Percentiles rank a stretch among this genome's conserved stretches.
Evolutionary conservation across 2,329 filamentous ascomycete species (phyloP).

Genomic region (Fonsecaea erecta): DNA sequence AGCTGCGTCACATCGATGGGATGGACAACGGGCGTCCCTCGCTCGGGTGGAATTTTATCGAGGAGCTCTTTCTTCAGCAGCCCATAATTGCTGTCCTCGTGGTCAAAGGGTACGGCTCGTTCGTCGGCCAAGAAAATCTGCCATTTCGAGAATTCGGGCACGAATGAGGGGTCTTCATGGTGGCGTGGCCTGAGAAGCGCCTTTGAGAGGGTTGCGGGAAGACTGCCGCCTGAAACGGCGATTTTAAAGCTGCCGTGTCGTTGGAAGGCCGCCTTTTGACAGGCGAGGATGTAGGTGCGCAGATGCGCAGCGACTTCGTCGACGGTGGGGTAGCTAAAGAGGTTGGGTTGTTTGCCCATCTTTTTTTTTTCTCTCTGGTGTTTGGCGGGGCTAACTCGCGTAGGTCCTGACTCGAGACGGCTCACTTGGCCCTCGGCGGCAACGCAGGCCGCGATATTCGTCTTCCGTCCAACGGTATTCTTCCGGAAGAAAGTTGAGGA

Average conservation of each 20-base stretch:
- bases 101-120: slow-evolving; percentile 87
- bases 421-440: background rate
- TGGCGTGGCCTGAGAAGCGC: slow-evolving; percentile 66
- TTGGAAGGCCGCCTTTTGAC: slow-evolving; percentile 76
- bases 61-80: slow-evolving; percentile 86
- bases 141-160: slow-evolving; percentile 78
- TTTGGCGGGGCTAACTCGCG: slow-evolving; percentile 2
- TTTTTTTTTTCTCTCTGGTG: slow-evolving; percentile 8
- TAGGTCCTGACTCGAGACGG: too few relatives aligned
- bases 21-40: slow-evolving; percentile 73
- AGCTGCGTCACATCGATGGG: slow-evolving; percentile 71
- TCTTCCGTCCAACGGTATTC: background rate
- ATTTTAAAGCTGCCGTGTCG: slow-evolving; percentile 88
- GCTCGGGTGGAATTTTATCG: slow-evolving; percentile 76
- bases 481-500: background rate
- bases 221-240: slow-evolving; percentile 88
- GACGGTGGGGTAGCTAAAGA: slow-evolving; percentile 77
- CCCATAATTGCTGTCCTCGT: slow-evolving; percentile 91
- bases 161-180: slow-evolving; percentile 25
- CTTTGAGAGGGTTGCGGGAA: slow-evolving; percentile 84
- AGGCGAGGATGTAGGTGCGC: slow-evolving; percentile 79
- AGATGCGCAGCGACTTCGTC: slow-evolving; percentile 75
- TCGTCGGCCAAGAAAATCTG: slow-evolving; percentile 99
- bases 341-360: slow-evolving; percentile 58
- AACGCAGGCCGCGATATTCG: background rate